phyloP scores from a whole-genome alignment of 2,329 filamentous ascomycete genomes.

The Colletotrichum noveboracense region DNA sequence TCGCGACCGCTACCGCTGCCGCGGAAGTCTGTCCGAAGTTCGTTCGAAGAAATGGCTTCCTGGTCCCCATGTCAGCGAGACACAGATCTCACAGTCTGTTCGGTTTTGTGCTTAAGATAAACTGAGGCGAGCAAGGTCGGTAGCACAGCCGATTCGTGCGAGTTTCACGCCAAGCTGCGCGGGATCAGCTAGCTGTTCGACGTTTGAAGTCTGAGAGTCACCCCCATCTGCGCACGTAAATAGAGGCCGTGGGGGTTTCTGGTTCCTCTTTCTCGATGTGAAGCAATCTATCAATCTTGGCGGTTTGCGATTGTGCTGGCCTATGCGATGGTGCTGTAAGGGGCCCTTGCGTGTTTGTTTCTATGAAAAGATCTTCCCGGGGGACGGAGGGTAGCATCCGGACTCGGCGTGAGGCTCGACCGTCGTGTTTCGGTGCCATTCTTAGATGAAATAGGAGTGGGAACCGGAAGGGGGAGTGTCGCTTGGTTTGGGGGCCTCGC shows the following conservation, averaged over 20 bases:
- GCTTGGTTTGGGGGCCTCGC: background rate
- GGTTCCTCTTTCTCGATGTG: background rate
- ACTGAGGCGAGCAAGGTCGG: background rate
- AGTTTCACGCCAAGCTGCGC: conserved; percentile 1
- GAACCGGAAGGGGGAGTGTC: background rate
- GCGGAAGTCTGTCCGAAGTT: background rate
- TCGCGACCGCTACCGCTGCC: background rate
- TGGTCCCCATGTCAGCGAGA: background rate
- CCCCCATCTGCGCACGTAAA: background rate
- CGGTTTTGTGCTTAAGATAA: background rate
- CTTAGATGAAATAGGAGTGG: background rate
- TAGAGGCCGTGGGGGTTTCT: background rate
- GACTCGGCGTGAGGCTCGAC: background rate
- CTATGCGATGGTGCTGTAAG: background rate
- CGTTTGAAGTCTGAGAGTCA: background rate
- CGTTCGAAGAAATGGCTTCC: background rate
- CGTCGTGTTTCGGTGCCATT: conserved; percentile 11
- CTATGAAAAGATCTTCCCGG: conserved; percentile 10
- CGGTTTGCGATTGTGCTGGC: background rate
- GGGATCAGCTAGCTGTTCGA: background rate
- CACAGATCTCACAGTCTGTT: background rate
- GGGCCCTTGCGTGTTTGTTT: background rate
- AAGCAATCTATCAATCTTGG: conserved; percentile 4
- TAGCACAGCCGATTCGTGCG: background rate
- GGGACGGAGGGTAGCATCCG: background rate